Evolutionary conservation across 805 yeast genomes (phyloP), one percentile per base, ranked within the genome.

Genomic region (Priceomyces fermenticarens): DNA sequence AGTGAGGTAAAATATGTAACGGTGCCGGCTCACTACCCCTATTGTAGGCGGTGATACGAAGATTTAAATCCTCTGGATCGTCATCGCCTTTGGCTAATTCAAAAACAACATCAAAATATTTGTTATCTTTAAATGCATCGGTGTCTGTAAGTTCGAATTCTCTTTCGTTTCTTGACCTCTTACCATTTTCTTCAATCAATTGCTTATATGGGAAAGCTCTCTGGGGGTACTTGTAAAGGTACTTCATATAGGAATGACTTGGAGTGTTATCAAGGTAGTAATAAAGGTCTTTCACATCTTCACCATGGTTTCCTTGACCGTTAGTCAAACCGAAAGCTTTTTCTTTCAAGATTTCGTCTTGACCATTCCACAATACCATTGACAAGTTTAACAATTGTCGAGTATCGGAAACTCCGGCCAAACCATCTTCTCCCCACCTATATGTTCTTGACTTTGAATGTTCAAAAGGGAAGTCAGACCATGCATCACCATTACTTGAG

Each of bases 391-490:
- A 67, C 49, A 78, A 62, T 57, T 87, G 96, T 55, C 85, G 88
- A 46, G 85, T 79, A 58, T 89, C 97, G 46, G 86, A 78, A 14
- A 87, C 83, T 37, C 97, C 97, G 9, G 91, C 95, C 51, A 89
- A 67, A 2, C 97, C 97, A 59, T 89, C 97, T 61, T 90, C 97
- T 32, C 96, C 96, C 97, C 97, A 89, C 33, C 97, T 73, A 60
- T 85, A 89, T 10, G 87, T 79, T 49, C 97, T 70, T 15, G 89
- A 78, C 44, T 80, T 73, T 2, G 95, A 84, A 45, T 87, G 88
- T 44, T 87, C 95, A 59, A 88, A 88, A 6, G 95, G 87, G 63
- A 89, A 89, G 51, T 80, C 79, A 30, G 80, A 73, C 97, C 97
- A 89, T 3, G 96, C 96, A 51, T 88, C 88, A 32, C 97, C 97